Base-by-base conservation (phyloP, 2,329 filamentous ascomycete genomes). In the Cyphellophora europaea region DNA sequence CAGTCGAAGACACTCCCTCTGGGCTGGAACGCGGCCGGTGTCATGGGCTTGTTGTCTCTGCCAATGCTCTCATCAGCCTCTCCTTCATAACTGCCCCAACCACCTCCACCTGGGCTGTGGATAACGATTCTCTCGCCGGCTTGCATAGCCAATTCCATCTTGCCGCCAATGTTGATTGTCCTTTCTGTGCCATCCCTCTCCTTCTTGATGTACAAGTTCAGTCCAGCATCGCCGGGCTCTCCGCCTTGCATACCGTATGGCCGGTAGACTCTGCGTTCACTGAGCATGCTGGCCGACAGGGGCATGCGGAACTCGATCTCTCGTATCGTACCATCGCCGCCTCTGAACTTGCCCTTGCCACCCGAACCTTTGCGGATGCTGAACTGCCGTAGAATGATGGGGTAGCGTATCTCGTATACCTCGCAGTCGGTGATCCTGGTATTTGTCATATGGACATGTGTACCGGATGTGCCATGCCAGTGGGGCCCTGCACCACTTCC, bases 371-470 rank as follows among this genome's bases (percentile, higher is more conserved):
- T 46, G 1, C 83, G 61, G 6, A 89, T 60, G 10, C 69, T 68
- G 54, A 88, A 89, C 46, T 82, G 71, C 5, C 78, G 67, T 19
- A 91, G 60, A 2, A 91, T 57, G 2, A 87, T 81, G 0, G 82
- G 82, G 50, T 87, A 87, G 6, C 83, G 65, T 16, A 79, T 68
- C 61, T 89, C 83, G 45, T 88, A 82, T 5, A 87, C 72, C 53
- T 89, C 84, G 0, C 79, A 69, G 53, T 89, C 83, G 0, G 84
- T 88, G 52, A 88, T 89, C 11, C 82, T 72, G 3, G 83, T 89
- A 55, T 89, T 91, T 5, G 84, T 89, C 81, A 88, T 87, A 59
- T 89, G 82, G 2, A 74, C 80, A 53, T 89, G 82, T n/a, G 87
- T 81, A 11, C 81, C 82, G 34, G 67, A 75, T 8, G 80, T 79